Evolutionary conservation across 176 grass and related monocot genomes (phyloP).

Genomic region (Eleusine coracana): DNA sequence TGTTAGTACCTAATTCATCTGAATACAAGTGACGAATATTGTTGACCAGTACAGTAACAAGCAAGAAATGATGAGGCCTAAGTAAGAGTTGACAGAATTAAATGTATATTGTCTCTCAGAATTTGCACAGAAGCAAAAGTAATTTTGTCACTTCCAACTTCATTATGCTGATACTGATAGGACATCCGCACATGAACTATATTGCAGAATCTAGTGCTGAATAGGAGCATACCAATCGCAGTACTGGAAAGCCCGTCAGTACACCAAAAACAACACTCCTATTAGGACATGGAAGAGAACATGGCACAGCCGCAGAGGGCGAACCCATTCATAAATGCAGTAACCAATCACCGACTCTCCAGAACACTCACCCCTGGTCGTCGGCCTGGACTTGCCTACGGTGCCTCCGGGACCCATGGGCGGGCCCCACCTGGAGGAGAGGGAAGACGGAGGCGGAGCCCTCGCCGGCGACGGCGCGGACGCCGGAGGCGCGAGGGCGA

Average conservation of each 20-base stretch:
- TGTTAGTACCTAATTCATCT: not conserved
- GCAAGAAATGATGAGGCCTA: not conserved
- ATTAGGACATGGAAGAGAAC: not conserved
- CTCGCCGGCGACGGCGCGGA: slow-evolving; percentile 9
- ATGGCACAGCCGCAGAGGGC: not conserved
- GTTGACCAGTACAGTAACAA: not conserved
- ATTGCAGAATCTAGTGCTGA: not conserved
- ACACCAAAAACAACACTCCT: not conserved
- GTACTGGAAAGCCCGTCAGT: not conserved
- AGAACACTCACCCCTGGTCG: slow-evolving; percentile 52
- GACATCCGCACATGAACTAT: not conserved
- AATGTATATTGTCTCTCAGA: not conserved
- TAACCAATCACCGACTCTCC: not conserved
- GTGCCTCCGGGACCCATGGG: slow-evolving; percentile 16
- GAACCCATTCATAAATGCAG: not conserved
- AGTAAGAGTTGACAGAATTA: not conserved
- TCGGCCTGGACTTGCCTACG: slow-evolving; percentile 15
- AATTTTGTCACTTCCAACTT: not conserved
- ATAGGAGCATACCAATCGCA: not conserved
- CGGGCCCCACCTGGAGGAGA: slow-evolving; percentile 13
- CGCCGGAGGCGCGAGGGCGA: slow-evolving; percentile 43
- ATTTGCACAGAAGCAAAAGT: not conserved
- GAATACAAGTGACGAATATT: not conserved
- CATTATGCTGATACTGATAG: not conserved
- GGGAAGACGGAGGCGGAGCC: not conserved